Conservation (phyloP, 176 grass and related monocot genomes). For the Oryza punctata region DNA sequence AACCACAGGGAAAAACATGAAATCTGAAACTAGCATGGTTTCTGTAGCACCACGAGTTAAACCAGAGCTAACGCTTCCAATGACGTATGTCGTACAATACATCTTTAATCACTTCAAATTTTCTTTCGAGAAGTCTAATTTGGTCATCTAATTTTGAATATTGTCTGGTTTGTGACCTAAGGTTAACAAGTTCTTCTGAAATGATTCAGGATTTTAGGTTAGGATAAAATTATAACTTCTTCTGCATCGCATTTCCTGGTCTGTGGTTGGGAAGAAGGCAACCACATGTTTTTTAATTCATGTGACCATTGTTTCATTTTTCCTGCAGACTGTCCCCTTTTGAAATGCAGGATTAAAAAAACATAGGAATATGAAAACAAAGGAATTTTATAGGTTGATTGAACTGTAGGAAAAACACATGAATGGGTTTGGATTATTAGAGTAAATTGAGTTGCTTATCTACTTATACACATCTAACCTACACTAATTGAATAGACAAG, state of each 20-base stretch:
- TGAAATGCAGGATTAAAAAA: too few relatives aligned
- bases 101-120: slow-evolving; percentile 25
- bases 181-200: background rate
- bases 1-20: slow-evolving; percentile 69
- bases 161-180: slow-evolving; percentile 1
- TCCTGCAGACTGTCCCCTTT: background rate
- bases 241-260: background rate
- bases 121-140: slow-evolving; percentile 20
- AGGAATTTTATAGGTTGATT: too few relatives aligned
- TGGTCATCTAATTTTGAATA: background rate
- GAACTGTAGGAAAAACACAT: too few relatives aligned
- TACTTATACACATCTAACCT: too few relatives aligned
- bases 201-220: background rate
- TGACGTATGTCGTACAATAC: slow-evolving; percentile 42
- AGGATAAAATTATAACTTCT: background rate
- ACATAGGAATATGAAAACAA: too few relatives aligned
- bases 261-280: background rate
- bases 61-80: slow-evolving; percentile 80
- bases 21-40: slow-evolving; percentile 71
- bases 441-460: too few relatives aligned
- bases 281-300: background rate
- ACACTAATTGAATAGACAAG: too few relatives aligned
- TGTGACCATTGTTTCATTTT: background rate
- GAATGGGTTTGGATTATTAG: too few relatives aligned
- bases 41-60: slow-evolving; percentile 81